These are phyloP conservation scores for Exophiala alcalophila DNA, from an alignment of 2,329 filamentous ascomycete genomes.

Conservation along the genomic window DNA sequence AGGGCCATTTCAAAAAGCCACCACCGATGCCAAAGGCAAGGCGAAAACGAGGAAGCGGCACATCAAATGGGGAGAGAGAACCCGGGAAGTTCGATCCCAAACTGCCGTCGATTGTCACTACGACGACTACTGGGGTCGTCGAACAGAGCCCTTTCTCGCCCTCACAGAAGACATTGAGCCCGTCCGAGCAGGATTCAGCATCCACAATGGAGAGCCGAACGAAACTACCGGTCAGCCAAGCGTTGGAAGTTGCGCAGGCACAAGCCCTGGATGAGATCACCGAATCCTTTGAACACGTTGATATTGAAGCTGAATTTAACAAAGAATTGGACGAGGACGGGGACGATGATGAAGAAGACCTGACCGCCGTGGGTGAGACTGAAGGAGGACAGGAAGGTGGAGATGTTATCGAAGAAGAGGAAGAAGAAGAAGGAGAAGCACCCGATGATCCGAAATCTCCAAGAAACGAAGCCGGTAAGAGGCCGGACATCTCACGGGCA, in stretches of 20 bases:
- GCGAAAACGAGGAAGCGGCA: slow-evolving; percentile 38
- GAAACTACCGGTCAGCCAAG: slow-evolving; percentile 26
- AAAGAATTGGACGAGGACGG: too few relatives aligned
- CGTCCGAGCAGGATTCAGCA: slow-evolving; percentile 10
- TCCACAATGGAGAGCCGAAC: slow-evolving; percentile 1
- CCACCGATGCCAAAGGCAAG: slow-evolving; percentile 39
- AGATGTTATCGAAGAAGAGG: background rate
- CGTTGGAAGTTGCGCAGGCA: slow-evolving; percentile 28
- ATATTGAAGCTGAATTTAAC: slow-evolving; percentile 10
- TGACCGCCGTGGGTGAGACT: background rate
- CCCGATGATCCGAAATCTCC: background rate
- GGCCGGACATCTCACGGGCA: slow-evolving; percentile 3
- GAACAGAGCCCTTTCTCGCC: slow-evolving; percentile 24
- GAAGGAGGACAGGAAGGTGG: background rate
- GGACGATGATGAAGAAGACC: too few relatives aligned
- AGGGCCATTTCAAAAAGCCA: slow-evolving; percentile 27
- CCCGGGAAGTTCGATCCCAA: slow-evolving; percentile 28
- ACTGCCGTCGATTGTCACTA: slow-evolving; percentile 27
- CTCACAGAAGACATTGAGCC: slow-evolving; percentile 20
- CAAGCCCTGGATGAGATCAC: slow-evolving; percentile 25
- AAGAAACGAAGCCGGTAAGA: background rate
- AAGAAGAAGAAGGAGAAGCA: slow-evolving; percentile 1
- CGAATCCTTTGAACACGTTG: slow-evolving; percentile 27
- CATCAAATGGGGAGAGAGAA: slow-evolving; percentile 25
- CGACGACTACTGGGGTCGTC: slow-evolving; percentile 9